These are phyloP conservation scores for Hypoxylon sp. DNA, from an alignment of 2,329 filamentous ascomycete species.

Conservation along the genomic window DNA sequence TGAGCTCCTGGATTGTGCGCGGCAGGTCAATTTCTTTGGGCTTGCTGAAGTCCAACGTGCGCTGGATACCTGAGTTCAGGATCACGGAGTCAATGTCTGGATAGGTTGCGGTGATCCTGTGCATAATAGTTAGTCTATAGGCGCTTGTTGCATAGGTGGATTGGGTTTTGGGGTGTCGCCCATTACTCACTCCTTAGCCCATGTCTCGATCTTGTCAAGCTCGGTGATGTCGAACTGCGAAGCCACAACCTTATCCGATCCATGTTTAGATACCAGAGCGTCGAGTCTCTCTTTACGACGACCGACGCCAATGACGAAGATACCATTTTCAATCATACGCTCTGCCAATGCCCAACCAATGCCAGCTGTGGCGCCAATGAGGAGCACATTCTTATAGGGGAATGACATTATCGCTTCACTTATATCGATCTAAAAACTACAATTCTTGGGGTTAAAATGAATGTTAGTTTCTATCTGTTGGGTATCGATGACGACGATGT, in stretches of 20 bases:
- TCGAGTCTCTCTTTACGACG: slow-evolving; percentile 69
- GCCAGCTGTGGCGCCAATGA: slow-evolving; percentile 53
- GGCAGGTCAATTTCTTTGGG: slow-evolving; percentile 57
- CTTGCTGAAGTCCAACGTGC: slow-evolving; percentile 62
- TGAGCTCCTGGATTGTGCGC: slow-evolving; percentile 60
- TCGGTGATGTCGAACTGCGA: slow-evolving; percentile 63
- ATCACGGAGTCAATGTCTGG: slow-evolving; percentile 70
- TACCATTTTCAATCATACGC: slow-evolving; percentile 60
- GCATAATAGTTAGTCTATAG: not conserved
- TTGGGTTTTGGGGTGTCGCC: not conserved
- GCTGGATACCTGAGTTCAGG: slow-evolving; percentile 71
- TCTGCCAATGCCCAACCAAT: slow-evolving; percentile 52
- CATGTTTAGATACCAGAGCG: slow-evolving; percentile 64
- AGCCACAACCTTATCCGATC: slow-evolving; percentile 58
- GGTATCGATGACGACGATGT: slow-evolving; percentile 20
- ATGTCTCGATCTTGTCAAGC: slow-evolving; percentile 58
- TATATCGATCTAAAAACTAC: not conserved
- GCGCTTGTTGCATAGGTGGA: not conserved
- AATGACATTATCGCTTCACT: slow-evolving; percentile 49
- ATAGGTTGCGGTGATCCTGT: slow-evolving; percentile 57
- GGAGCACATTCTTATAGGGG: slow-evolving; percentile 52
- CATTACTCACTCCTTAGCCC: slow-evolving; percentile 57
- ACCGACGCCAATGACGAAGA: slow-evolving; percentile 70
- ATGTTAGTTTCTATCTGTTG: not conserved
- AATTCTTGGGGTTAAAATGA: not conserved